Evolutionary conservation across 345 rosid genomes (phyloP).

Genomic region (Brassica rapa): DNA sequence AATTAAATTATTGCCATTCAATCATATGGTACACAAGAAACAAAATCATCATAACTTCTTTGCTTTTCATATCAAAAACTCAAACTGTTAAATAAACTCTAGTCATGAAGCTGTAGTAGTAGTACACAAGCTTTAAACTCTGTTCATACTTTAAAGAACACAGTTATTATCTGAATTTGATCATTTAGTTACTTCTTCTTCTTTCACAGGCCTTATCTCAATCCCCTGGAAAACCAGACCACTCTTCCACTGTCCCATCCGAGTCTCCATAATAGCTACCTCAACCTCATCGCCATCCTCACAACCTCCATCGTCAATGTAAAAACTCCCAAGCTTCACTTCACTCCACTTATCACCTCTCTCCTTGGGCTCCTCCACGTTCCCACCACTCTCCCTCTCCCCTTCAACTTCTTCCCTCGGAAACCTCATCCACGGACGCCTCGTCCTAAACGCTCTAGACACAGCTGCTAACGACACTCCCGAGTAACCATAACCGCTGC

Average conservation of each 20-base stretch:
- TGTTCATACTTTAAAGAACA: not conserved
- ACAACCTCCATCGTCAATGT: not conserved
- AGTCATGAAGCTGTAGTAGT: not conserved
- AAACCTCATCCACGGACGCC: conserved; percentile 26
- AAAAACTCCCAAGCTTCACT: conserved; percentile 57
- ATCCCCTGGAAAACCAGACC: conserved; percentile 62
- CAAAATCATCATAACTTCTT: not conserved
- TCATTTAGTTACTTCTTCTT: conserved; percentile 1
- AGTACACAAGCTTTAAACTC: conserved; percentile 4
- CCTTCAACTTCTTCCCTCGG: conserved; percentile 22
- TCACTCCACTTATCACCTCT: conserved; percentile 73
- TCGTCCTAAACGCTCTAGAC: conserved; percentile 33
- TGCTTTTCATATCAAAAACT: conserved; percentile 1
- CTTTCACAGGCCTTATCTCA: conserved; percentile 56
- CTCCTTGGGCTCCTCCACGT: conserved; percentile 40
- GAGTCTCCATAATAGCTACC: conserved; percentile 47
- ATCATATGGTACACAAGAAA: not conserved
- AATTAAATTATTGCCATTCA: not conserved
- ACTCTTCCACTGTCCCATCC: conserved; percentile 52
- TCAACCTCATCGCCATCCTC: conserved; percentile 50
- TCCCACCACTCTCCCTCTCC: conserved; percentile 9
- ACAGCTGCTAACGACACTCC: conserved; percentile 11
- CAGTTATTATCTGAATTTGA: not conserved
- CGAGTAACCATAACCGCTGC: not conserved
- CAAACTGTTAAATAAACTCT: not conserved